Evolutionary conservation across 306 rosid species (phyloP), one percentile per base, ranked within the genome.

Genomic region (Rosa persica): DNA sequence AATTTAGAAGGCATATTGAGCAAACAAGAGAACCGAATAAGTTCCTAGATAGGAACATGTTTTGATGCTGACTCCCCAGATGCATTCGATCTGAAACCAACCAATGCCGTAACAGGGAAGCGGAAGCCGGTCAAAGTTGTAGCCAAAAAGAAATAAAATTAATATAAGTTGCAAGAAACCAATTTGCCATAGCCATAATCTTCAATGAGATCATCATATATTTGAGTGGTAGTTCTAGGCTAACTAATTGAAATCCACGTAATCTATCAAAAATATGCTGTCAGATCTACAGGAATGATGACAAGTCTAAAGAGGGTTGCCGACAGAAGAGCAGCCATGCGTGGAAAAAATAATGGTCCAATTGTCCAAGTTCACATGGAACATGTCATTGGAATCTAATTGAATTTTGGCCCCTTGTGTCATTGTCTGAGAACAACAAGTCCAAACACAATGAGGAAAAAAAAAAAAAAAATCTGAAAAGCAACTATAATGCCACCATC

Each of bases 111-210:
- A 15, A 81, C 81, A 7, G 85, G 61, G 67, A 83, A 86, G 72
- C 80, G 89, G 74, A 86, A 86, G 70, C 89, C 87, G 6, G 87
- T 86, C 73, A 86, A 80, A 38, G 87, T 83, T 65, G 89, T 86
- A 6, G 89, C 89, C 83, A 87, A 40, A 83, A 6, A 22, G 2
- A 8, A 48, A 15, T 0, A 6, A 25, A 4, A 57, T 6, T 19
- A 22, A 30, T 8, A 51, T 62, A 23, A 70, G n/a, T 48, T 55
- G n/a, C 44, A 36, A 6, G 36, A 30, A 30, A 30, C 36, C 36
- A 30, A 30, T 30, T 30, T 30, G 36, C 36, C 36, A 30, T 30
- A 30, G 36, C 36, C 36, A 30, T 30, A 30, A 30, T 30, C 36
- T 30, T 30, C 23, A 74, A 43, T 74, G 19, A 23, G 69, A 58